Evolutionary conservation across 2,329 filamentous ascomycete genomes (phyloP), one percentile per base, ranked within the genome.

Genomic region (Cercospora zeina): DNA sequence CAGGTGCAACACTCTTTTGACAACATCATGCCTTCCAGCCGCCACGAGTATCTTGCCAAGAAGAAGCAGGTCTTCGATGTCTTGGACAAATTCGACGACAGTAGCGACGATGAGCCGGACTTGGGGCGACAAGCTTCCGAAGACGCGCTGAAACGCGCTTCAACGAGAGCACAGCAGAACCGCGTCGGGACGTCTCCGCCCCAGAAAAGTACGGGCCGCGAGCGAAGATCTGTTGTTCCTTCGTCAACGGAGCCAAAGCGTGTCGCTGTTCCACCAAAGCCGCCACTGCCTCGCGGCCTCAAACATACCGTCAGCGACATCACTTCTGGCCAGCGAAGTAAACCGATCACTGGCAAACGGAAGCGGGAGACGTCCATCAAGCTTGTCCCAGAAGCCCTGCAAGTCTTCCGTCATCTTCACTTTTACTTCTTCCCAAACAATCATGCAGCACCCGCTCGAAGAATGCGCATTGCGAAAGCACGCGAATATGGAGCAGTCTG

Each of bases 351-450:
- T 21, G 70, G 68, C 11, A 74, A 74, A 62, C 64, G 72, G 42
- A 75, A 73, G 54, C 69, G 71, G 37, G 67, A 71, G 21, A 60
- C 54, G 19, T 57, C 60, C 16, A 56, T 64, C 3, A 68, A 69
- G 65, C 59, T 16, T 7, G 65, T 71, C 13, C 67, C 71, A 8
- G 67, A 69, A 34, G 63, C 68, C 1, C 67, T 69, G 36, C 71
- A 68, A 37, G 67, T 75, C 19, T 75, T 76, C 56, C 63, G 64
- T 9, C 65, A 61, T 19, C 61, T 73, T 1, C 69, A 71, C 53
- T 74, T 76, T 62, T 76, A 86, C 76, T 96, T 95, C 73, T 85
- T 96, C 5, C 93, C 92, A 0, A 89, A 95, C 67, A 85, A 91
- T 66, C 88, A 93, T 65, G 82, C 89, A 51, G 85, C 87, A 33